Evolutionary conservation across 1,284 basidiomycete genomes (phyloP).

Genomic region (Ceratobasidium sp.): DNA sequence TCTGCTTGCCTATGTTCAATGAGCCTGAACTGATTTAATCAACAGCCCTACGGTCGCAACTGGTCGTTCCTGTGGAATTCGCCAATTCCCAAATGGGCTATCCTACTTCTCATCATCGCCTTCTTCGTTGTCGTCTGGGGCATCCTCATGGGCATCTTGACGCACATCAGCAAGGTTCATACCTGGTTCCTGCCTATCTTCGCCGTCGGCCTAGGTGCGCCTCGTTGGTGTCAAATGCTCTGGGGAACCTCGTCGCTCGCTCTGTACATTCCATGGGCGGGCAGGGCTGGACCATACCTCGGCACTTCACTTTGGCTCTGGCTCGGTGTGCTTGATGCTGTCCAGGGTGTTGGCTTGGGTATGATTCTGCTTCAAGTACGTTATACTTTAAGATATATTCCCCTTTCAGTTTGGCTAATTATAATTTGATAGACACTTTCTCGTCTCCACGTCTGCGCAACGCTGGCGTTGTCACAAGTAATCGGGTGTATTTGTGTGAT

Average conservation of each 20-base stretch:
- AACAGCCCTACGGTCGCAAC: constrained; percentile 88
- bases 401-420: constrained; percentile 4
- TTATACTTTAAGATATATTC: constrained; percentile 5
- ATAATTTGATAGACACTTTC: constrained; percentile 75
- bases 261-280: constrained; percentile 93
- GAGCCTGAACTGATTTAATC: constrained; percentile 22
- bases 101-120: constrained; percentile 79
- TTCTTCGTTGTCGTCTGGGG: constrained; percentile 93
- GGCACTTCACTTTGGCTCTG: constrained; percentile 91
- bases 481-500: constrained; percentile 87
- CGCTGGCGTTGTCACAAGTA: constrained; percentile 87
- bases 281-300: constrained; percentile 84
- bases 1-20: not conserved
- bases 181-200: constrained; percentile 95
- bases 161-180: constrained; percentile 90
- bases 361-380: constrained; percentile 90
- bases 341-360: constrained; percentile 93
- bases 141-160: constrained; percentile 78
- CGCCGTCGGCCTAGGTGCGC: constrained; percentile 91
- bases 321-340: constrained; percentile 92
- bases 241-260: constrained; percentile 92
- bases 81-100: constrained; percentile 86
- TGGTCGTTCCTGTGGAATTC: constrained; percentile 93
- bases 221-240: constrained; percentile 93
- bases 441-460: constrained; percentile 92